Base-by-base conservation (phyloP, 2,329 filamentous ascomycete species). In the Ophiostoma tasmaniense region DNA sequence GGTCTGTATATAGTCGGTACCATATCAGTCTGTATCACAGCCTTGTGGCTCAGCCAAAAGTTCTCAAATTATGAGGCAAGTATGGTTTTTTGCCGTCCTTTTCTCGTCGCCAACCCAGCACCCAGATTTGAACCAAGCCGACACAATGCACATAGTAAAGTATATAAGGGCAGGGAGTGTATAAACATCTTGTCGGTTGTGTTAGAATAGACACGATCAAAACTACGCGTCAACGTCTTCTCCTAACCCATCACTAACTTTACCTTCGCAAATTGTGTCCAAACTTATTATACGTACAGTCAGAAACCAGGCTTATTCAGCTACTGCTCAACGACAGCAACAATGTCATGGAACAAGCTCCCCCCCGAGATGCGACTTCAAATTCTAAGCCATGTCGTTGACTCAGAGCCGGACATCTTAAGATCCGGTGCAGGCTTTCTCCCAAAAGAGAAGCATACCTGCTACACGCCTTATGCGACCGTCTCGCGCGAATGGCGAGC, bases 401-500 rank as follows among this genome's bases (percentile, higher is more conserved):
- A 14, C 25, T 2, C 13, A 30, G 8, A 62, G 6, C 28, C 55
- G 30, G 20, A 30, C 28, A 33, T 33, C 33, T 33, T 33, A 8
- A 33, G 33, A 8, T 33, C 33, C 13, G 14, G 14, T 14, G 14
- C 25, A 20, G 55, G 33, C 33, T 33, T 33, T 33, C 8, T 33
- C 5, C 33, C 33, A 33, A 33, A 33, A 33, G 14, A 62, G 0
- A 62, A 8, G 14, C 33, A 66, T 10, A 6, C 20, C 66, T 67
- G 22, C 66, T 67, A 17, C 45, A 59, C 45, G 25, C 61, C 62
- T 14, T 70, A 50, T 45, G 66, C 68, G 14, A 35, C 35, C 17
- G 68, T 70, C 25, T 67, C 68, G 61, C 62, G 68, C 35, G 66
- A 66, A 7, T 70, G 69, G 69, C 67, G 66, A 42, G 55, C 1